Evolutionary conservation across 495 filamentous ascomycete genomes (phyloP), one percentile per base, ranked within the genome.

Genomic region (Talaromyces thailandensis): DNA sequence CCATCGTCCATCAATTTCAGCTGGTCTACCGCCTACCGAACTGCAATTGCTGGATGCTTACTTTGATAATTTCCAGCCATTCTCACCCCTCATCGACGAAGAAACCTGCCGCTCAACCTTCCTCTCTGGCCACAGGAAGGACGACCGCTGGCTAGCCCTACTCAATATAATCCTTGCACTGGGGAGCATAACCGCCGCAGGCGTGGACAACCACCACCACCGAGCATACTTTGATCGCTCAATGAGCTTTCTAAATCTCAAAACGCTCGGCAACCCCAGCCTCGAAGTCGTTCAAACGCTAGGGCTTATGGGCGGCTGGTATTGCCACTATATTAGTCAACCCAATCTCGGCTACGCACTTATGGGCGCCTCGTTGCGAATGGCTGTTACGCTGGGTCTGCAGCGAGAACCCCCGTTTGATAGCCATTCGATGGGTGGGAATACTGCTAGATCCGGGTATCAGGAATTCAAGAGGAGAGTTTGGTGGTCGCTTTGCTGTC

Each of bases 121-220:
- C 68, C 78, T 87, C 9, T 81, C 84, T 52, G 86, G 84, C 29
- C 82, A 83, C 59, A 77, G 89, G 11, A 82, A 78, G 64, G 89
- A 93, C 69, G 76, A 83, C 8, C 83, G 86, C 9, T 93, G 90
- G 90, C 79, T 92, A 18, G 86, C 85, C 0, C 71, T 93, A 24
- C 76, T 92, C 24, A 92, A 93, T 68, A 91, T 90, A 75, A 88
- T 93, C 29, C 86, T 92, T 59, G 89, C 89, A 21, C 81, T 92
- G 72, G 89, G 90, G 21, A 88, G 86, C 65, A 86, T 93, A 45
- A 86, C 84, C 0, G 85, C 85, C 24, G 84, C 81, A 31, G 87
- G 86, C 60, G 86, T 84, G 0, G 85, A 89, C 65, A 86, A 91
- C 70, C 82, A 82, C 62, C 84, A 81, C 60, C 89, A 93, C 64